Base-by-base conservation (phyloP, 345 rosid genomes). In the Orychophragmus violaceus region DNA sequence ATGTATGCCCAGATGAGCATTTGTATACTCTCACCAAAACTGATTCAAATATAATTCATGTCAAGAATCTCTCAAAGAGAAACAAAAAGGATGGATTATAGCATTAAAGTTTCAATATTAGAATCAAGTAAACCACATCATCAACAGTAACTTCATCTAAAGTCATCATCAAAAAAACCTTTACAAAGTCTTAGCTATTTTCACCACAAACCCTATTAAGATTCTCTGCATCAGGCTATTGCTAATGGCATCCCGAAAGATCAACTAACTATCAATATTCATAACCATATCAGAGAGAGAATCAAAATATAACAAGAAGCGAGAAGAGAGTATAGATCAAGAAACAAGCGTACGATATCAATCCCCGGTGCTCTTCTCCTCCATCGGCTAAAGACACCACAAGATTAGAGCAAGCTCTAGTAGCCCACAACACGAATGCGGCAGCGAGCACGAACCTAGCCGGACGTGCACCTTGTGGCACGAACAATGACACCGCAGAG, bases 271-370 rank as follows among this genome's bases (percentile, higher is more conserved):
- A 70, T 24, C 41, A n/a, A n/a, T n/a, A n/a, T 27, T 54, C 3
- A 29, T 42, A 27, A 14, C 5, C 41, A 28, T 28, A 37, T 3
- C 8, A n/a, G n/a, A 16, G 29, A 8, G 12, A 12, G 16, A 46
- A 48, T 78, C 77, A 90, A 78, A 93, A 90, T 62, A 93, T 77
- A 69, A 93, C 98, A 16, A 90, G 94, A 84, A 93, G 85, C 5
- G 98, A 90, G 76, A 93, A 93, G 59, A 93, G 73, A 56, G 96
- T 77, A 78, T 93, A 90, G 70, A 90, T 90, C 82, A 93, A 82
- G 84, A 93, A 88, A 78, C 98, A 93, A 3, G 95, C 96, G 75
- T 90, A 90, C 75, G 92, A 81, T 9, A 93, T 81, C 80, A 90
- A 76, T 3, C 96, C 92, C 5, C 95, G 85, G 59, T 85, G 97